Percentiles rank a stretch among this genome's conserved stretches.
phyloP scores from a whole-genome alignment of 345 rosid genomes.

The Acer saccharum region DNA sequence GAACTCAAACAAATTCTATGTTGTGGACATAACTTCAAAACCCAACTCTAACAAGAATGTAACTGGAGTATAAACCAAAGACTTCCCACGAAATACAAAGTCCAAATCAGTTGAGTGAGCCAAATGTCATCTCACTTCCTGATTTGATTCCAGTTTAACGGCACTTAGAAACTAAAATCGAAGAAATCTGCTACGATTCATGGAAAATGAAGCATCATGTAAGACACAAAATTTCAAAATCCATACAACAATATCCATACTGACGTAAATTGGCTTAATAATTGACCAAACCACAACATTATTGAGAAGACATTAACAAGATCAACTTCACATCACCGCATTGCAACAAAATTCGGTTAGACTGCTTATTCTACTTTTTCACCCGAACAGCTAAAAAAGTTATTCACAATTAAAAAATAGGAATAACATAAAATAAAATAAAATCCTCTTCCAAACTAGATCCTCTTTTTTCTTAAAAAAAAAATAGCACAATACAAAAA shows the following conservation, averaged over 20 bases:
- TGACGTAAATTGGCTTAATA: background rate
- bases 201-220: background rate
- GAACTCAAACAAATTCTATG: background rate
- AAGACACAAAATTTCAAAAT: background rate
- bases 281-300: background rate
- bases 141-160: background rate
- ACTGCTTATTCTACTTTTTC: background rate
- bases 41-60: background rate
- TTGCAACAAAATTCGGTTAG: background rate
- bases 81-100: background rate
- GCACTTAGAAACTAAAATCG: background rate
- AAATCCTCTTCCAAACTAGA: slow-evolving; percentile 3
- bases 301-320: background rate
- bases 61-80: background rate
- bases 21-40: background rate
- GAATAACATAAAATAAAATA: background rate
- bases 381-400: background rate
- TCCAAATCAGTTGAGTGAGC: background rate
- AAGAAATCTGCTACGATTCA: background rate
- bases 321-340: background rate
- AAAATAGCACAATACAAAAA: background rate
- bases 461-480: background rate
- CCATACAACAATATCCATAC: background rate
- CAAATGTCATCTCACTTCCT: background rate
- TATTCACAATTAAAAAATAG: background rate